Base-by-base conservation (phyloP, 495 filamentous ascomycete species). In the Tuber borchii region DNA sequence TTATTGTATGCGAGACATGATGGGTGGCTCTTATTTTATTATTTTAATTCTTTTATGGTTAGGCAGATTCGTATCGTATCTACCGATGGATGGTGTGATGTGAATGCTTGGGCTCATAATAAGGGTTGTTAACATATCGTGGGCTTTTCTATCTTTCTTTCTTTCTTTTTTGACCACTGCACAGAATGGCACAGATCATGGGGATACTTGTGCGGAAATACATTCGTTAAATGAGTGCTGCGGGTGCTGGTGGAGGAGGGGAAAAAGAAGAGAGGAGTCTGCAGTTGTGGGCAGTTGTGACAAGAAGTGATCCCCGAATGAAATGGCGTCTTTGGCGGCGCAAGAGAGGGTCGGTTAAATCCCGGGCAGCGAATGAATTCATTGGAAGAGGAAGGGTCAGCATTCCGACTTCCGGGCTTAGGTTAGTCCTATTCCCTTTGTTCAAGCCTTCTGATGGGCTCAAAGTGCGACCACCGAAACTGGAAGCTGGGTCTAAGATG, bases 401-500 rank as follows among this genome's bases (percentile, higher is more conserved):
- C 26, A 10, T 65, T 65, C 56, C 56, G 56, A 65, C 56, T 65
- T 65, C 56, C 56, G 56, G 56, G 56, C 56, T 65, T 65, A 2
- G 3, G 48, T 56, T 26, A 65, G 56, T 5, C 56, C 56, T 31
- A 31, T 31, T 65, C 17, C 26, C 56, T 65, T 31, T 65, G 56
- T 65, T 65, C 56, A 65, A 65, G 56, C 56, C 56, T 65, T 65
- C 56, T 65, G n/a, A 65, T 14, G 56, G 56, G 56, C 26, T 65
- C 56, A 65, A 31, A 31, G 56, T 26, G 56, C 56, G 56, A 65
- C n/a, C n/a, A 16, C 78, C 78, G 73, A 75, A 79, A 79, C 69
- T 73, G 78, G 78, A 73, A 78, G 76, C 73, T 71, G 69, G 39
- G 75, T 73, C 72, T 71, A 70, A 45, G 72, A 79, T 73, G 65